Evolutionary conservation across 1,139 yeast genomes (phyloP).

Genomic region (Geotrichum reessii): DNA sequence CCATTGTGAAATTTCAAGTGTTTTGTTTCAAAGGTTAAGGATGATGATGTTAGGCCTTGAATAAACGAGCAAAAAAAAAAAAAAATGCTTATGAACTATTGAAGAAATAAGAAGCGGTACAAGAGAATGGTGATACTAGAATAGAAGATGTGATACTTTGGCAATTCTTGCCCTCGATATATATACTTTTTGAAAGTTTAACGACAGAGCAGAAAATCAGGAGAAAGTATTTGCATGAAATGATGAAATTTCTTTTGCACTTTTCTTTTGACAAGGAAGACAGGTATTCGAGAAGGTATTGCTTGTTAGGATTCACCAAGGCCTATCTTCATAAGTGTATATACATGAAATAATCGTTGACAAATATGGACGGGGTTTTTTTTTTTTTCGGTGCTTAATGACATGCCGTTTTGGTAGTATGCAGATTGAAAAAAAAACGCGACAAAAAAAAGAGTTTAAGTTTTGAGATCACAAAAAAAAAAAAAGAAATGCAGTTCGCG

Average conservation of each 20-base stretch:
- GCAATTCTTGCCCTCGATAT: background rate
- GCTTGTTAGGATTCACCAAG: background rate
- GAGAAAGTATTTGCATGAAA: background rate
- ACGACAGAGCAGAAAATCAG: background rate
- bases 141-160: background rate
- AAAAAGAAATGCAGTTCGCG: background rate
- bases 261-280: background rate
- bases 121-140: background rate
- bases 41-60: background rate
- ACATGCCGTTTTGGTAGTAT: background rate
- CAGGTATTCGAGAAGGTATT: background rate
- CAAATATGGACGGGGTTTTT: background rate
- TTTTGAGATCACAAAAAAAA: background rate
- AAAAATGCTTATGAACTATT: background rate
- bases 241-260: background rate
- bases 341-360: background rate
- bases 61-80: background rate
- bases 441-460: background rate
- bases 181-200: background rate
- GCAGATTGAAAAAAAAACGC: background rate
- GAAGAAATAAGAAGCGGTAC: background rate
- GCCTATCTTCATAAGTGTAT: background rate
- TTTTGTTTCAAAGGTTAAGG: background rate
- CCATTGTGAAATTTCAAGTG: background rate
- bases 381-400: background rate